Base-by-base conservation (phyloP, 108 stramenopile species). In the Cyclotella choctawhatcheeana region DNA sequence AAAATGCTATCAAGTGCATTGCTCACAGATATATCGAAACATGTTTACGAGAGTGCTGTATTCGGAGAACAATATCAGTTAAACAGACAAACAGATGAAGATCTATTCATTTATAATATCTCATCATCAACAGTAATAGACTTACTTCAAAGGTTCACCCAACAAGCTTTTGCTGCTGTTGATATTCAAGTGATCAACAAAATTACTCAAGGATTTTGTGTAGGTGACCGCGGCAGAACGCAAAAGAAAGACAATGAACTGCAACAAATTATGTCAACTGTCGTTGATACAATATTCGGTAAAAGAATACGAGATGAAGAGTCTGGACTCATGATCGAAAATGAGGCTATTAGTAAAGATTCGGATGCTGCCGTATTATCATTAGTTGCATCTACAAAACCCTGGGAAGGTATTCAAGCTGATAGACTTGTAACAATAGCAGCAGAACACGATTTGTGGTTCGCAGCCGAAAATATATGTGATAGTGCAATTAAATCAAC, bases 391-490 rank as follows among this genome's bases (percentile, higher is more conserved):
- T 83, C 84, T 45, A 50, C 86, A 25, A 69, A 67, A 25, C 88
- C 88, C 2, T 91, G 88, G 88, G 33, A 67, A 18, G 27, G 31
- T 29, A 29, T 91, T 10, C 22, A 71, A 29, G 80, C 82, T 37
- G 58, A 74, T 31, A 43, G 40, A 48, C 67, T 89, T n/a, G 76
- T 89, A 20, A 45, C 73, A 17, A 75, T 71, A 7, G 84, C 90
- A 29, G 76, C 81, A 32, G 67, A 77, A 17, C 61, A 63, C 10
- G 85, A 87, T 60, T 82, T 86, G 0, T 89, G 86, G 85, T 83
- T 84, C 47, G 73, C 83, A 16, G 86, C 88, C 21, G 90, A 91
- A 77, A 63, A 76, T 29, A 53, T 89, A 18, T 89, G 88, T 43
- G 69, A 67, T 53, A 74, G 82, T 30, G 81, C 85, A 10, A 32